Base-by-base conservation (phyloP, 805 yeast genomes). In the Metschnikowia santaceciliae region DNA sequence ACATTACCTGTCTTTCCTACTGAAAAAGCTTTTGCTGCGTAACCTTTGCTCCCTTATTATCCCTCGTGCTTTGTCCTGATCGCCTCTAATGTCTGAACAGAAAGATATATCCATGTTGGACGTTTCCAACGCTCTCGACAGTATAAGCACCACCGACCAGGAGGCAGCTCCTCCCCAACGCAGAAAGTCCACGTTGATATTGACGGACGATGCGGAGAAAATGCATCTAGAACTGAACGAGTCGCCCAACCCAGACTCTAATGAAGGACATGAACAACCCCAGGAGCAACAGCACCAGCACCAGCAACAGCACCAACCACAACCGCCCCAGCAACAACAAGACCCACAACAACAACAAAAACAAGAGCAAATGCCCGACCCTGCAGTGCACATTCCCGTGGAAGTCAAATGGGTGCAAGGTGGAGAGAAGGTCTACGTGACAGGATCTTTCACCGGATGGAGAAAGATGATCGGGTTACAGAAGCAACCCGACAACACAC, bases 391-490 rank as follows among this genome's bases (percentile, higher is more conserved):
- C 5, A 64, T 73, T 11, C 83, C 83, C 1, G 76, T 90, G 0
- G 90, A 86, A 50, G 86, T 90, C 51, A 82, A 82, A 56, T 92
- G 99, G 99, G 84, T 83, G 15, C 96, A 92, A 68, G 98, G 98
- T n/a, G 99, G 99, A 54, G 81, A 81, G 46, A 88, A 88, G 61
- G 98, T 94, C 2, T 94, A 90, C 66, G 96, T 92, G 13, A 94
- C 97, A 34, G 99, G 99, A 46, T 88, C 97, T 0, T 92, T 92
- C 70, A 94, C 99, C 0, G 97, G 96, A 3, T 94, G 99, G 98
- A 77, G 97, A 58, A 92, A 91, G 69, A 92, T 94, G 98, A 91
- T 92, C 63, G 96, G 96, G 37, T 73, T 94, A 60, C 78, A 78
- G 32, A 74, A 73, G 67, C 80, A 67, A 69, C 74, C 61, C 8